A percentile compares a stretch with the other conserved stretches of the same genome.
Conservation (phyloP, 2,329 filamentous ascomycete genomes). For the Penicillium freii region DNA sequence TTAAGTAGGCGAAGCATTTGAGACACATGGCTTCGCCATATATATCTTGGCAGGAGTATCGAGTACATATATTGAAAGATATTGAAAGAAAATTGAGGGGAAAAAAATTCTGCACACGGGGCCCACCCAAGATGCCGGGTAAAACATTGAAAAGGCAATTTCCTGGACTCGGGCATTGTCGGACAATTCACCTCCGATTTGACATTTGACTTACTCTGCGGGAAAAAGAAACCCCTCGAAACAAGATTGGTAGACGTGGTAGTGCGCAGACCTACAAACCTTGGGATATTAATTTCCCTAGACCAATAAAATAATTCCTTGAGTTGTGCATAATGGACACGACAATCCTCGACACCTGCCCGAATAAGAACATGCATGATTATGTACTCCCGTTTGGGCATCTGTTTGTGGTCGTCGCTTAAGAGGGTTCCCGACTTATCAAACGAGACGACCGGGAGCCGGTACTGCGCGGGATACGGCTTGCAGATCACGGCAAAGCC, state of each 20-base stretch:
- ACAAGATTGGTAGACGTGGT: background rate
- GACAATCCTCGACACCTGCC: background rate
- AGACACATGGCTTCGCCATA: background rate
- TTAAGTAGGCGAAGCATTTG: background rate
- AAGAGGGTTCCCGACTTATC: background rate
- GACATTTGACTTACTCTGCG: background rate
- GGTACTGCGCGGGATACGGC: background rate
- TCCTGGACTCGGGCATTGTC: background rate
- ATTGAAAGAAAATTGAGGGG: background rate
- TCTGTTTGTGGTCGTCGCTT: too few species aligned
- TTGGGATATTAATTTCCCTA: background rate
- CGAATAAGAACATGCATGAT: background rate
- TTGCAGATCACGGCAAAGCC: conserved; percentile 1
- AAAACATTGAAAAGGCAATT: background rate
- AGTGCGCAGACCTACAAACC: background rate
- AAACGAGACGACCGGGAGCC: background rate
- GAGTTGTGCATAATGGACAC: background rate
- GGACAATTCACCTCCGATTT: background rate
- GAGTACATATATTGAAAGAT: background rate
- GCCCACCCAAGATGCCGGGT: background rate
- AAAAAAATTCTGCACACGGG: background rate
- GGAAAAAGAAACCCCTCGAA: background rate
- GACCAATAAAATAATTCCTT: background rate
- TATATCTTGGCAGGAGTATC: background rate
- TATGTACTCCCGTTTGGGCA: background rate